A percentile compares a stretch with the other conserved stretches of the same genome.
These are phyloP conservation scores for Aspergillus melleus DNA, from an alignment of 2,329 filamentous ascomycete species.

Conservation along the genomic window DNA sequence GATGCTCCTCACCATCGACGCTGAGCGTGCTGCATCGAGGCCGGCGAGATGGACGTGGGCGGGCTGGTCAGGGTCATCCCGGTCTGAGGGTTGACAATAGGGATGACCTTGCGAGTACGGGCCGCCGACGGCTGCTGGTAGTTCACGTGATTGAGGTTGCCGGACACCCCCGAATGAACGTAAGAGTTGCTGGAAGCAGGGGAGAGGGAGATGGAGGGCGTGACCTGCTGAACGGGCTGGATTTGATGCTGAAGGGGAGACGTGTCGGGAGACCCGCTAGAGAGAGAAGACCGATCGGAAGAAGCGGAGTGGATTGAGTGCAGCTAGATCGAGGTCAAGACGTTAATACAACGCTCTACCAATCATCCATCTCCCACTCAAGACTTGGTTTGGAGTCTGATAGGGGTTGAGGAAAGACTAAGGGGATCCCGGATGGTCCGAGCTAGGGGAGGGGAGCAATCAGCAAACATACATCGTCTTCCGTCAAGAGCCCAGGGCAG, in stretches of 20 bases:
- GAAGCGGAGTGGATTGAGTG: slow-evolving; percentile 85
- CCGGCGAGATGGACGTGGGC: slow-evolving; percentile 69
- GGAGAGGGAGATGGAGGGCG: slow-evolving; percentile 73
- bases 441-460: not conserved
- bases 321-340: slow-evolving; percentile 56
- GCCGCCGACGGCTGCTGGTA: slow-evolving; percentile 88
- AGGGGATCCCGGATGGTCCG: not conserved
- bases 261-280: slow-evolving; percentile 88
- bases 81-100: slow-evolving; percentile 94
- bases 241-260: slow-evolving; percentile 86
- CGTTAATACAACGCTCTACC: slow-evolving; percentile 18
- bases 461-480: slow-evolving; percentile 72
- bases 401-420: not conserved
- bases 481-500: slow-evolving; percentile 86
- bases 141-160: slow-evolving; percentile 70
- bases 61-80: slow-evolving; percentile 87
- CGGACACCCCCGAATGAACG: slow-evolving; percentile 67
- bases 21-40: slow-evolving; percentile 57
- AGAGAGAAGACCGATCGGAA: slow-evolving; percentile 91
- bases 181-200: slow-evolving; percentile 54
- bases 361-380: not conserved
- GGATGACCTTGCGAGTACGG: slow-evolving; percentile 89
- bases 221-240: slow-evolving; percentile 70
- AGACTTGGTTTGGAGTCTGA: not conserved
- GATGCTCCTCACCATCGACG: slow-evolving; percentile 41